Conservation (phyloP, 73 alveolate species). For the Symbiodinium natans region DNA sequence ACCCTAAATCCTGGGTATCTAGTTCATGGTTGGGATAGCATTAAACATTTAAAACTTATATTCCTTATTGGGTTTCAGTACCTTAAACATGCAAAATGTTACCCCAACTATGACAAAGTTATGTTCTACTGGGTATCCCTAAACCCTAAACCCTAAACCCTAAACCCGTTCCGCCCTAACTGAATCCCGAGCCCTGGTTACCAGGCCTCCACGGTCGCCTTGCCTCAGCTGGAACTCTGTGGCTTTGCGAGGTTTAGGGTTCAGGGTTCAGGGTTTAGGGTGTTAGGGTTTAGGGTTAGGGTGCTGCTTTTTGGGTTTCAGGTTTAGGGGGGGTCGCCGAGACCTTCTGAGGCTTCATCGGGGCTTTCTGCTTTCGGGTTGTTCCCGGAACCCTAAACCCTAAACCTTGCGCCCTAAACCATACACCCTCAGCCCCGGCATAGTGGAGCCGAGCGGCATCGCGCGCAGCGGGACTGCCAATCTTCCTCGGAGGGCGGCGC, state of each 20-base stretch:
- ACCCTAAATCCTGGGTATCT: no score
- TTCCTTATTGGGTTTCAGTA: no score
- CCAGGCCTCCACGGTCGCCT: neutral
- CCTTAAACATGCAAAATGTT: no score
- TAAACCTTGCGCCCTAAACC: neutral
- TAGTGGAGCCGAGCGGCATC: neutral
- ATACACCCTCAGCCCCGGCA: no score
- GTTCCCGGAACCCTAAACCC: no score
- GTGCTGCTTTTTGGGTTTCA: neutral
- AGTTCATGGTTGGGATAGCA: no score
- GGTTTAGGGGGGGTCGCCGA: no score
- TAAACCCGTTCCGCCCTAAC: no score
- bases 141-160: neutral
- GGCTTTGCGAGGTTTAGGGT: neutral
- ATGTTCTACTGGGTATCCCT: neutral
- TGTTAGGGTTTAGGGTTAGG: no score
- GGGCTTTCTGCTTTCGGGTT: no score
- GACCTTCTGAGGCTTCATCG: neutral
- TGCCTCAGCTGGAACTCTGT: neutral
- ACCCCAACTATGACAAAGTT: neutral
- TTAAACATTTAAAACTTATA: no score
- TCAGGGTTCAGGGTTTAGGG: neutral
- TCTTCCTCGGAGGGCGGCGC: neutral
- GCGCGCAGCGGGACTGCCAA: slow-evolving; percentile 3
- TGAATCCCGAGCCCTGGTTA: no score